Evolutionary conservation across 257 asterid genomes (phyloP), one percentile per base, ranked within the genome.

Genomic region (Ligustrum vulgare): DNA sequence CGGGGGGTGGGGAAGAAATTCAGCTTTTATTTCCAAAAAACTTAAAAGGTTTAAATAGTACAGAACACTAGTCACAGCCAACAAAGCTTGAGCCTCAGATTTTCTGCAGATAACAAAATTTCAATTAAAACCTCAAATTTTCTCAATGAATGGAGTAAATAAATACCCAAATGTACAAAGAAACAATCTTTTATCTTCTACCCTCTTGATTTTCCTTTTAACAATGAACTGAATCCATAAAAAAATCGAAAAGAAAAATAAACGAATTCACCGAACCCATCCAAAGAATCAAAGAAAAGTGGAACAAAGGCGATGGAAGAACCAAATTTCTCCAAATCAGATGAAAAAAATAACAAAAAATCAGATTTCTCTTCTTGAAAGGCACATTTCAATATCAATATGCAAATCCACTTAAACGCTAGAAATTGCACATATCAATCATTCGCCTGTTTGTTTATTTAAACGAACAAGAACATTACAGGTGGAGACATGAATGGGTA

Each of bases 51-150:
- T 22, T 2, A 23, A 70, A 36, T 15, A 32, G 28, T 13, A 69
- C 22, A 10, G 31, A 22, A 56, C 64, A 69, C 72, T 20, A 23
- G 6, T 37, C 60, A 69, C 47, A 0, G 20, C 65, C 49, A 71
- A 32, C 43, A 49, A 70, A n/a, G 18, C 47, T 37, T 37, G 72
- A 22, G 54, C 56, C 54, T 49, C 23, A 45, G 11, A 72, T 67
- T 64, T 71, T 74, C 79, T 12, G 65, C 78, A 78, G 68, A 75
- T 10, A 67, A 71, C 66, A 60, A 6, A 11, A 70, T 60, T 13
- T 39, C 4, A 75, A 20, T 36, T 31, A 73, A 35, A 49, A 73
- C 47, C 15, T 47, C 60, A 33, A 58, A 20, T 33, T 34, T n/a
- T 58, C 69, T 56, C 15, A 8, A 12, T 13, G n/a, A 25, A 43